A percentile compares a stretch with the other conserved stretches of the same genome.
These are phyloP conservation scores for Chlorella vulgaris DNA, from an alignment of 139 green algal species.

Conservation along the genomic window DNA sequence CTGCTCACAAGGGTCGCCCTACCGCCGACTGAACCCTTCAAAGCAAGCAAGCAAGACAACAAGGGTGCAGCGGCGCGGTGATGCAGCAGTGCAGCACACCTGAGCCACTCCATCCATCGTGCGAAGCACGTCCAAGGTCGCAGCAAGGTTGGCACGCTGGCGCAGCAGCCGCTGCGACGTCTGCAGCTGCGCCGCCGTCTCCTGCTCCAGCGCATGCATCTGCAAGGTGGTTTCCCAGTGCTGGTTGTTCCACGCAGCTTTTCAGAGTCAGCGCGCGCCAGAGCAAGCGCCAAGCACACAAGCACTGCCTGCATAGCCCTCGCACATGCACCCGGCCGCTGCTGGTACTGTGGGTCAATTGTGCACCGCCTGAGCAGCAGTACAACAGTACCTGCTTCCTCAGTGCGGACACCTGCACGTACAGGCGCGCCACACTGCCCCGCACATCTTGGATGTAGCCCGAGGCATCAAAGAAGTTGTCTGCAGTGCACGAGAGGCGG, in stretches of 20 bases:
- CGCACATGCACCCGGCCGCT: no score
- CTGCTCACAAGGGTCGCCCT: no score
- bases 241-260: not conserved
- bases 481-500: not conserved
- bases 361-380: no score
- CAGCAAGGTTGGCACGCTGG: conserved; percentile 65
- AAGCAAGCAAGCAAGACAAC: no score
- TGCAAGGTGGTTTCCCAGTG: no score
- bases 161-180: conserved; percentile 61
- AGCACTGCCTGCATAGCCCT: no score
- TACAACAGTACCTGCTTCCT: conserved; percentile 38
- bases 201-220: conserved; percentile 65
- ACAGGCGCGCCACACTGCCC: conserved; percentile 48
- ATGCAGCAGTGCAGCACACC: no score
- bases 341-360: no score
- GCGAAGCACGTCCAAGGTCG: conserved; percentile 29
- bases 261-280: no score
- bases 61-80: no score
- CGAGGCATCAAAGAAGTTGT: conserved; percentile 77
- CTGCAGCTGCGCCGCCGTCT: conserved; percentile 59
- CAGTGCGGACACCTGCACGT: conserved; percentile 58
- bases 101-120: conserved; percentile 7
- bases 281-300: no score
- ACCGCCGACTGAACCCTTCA: no score
- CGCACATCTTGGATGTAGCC: conserved; percentile 76